Conservation (phyloP, 2,329 filamentous ascomycete species). For the Sporothrix pallida region DNA sequence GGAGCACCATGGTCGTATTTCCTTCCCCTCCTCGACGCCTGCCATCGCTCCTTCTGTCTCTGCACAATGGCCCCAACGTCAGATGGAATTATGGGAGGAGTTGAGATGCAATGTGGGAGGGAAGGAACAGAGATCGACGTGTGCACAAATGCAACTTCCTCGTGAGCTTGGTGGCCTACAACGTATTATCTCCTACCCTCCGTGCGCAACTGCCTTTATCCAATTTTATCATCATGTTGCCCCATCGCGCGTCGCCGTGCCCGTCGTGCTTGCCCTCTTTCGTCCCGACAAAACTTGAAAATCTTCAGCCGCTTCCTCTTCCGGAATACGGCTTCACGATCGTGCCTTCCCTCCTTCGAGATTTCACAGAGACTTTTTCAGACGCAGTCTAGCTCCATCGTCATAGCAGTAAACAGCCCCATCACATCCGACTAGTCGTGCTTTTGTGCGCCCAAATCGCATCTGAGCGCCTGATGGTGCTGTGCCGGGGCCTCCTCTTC, state of each 20-base stretch:
- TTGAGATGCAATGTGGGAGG: constrained; percentile 18
- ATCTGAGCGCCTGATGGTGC: neutral
- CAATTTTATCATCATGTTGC: neutral
- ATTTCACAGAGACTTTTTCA: neutral
- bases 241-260: neutral
- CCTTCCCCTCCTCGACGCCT: constrained; percentile 7
- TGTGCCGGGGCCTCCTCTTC: constrained; percentile 23
- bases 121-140: constrained; percentile 18
- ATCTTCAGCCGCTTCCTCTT: constrained; percentile 23
- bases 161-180: neutral
- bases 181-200: neutral
- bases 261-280: constrained; percentile 15
- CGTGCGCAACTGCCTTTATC: neutral
- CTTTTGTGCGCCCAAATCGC: constrained; percentile 4
- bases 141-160: neutral
- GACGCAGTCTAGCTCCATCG: constrained; percentile 11
- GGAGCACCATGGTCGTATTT: neutral
- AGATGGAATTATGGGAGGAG: neutral
- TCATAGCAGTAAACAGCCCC: neutral
- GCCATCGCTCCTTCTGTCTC: neutral
- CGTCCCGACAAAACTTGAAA: neutral
- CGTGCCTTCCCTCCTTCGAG: neutral
- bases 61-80: neutral
- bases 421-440: neutral
- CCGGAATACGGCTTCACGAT: constrained; percentile 19